A percentile compares a stretch with the other conserved stretches of the same genome.
Conservation (phyloP, 2,329 filamentous ascomycete genomes). For the Talaromyces amestolkiae region DNA sequence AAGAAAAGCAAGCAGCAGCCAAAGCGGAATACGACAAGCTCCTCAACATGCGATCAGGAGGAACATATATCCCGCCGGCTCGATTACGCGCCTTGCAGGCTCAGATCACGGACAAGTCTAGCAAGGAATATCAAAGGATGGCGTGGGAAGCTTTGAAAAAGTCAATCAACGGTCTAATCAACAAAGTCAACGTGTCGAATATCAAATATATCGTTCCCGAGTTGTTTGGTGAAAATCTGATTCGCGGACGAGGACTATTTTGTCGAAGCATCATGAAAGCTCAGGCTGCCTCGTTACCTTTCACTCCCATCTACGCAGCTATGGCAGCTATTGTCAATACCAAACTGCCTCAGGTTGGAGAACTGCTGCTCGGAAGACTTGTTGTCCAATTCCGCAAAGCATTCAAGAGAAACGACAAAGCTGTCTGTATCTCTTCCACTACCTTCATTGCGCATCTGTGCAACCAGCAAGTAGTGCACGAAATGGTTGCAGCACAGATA, state of each 20-base stretch:
- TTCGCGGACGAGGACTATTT: slow-evolving; percentile 87
- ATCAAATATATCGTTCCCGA: slow-evolving; percentile 98
- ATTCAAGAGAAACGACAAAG: slow-evolving; percentile 95
- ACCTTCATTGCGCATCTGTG: slow-evolving; percentile 93
- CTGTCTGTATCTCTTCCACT: slow-evolving; percentile 86
- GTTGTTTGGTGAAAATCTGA: slow-evolving; percentile 88
- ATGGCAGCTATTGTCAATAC: slow-evolving; percentile 98
- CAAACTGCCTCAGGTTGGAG: slow-evolving; percentile 90
- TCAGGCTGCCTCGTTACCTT: slow-evolving; percentile 90
- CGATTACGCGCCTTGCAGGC: slow-evolving; percentile 87
- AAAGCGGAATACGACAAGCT: slow-evolving; percentile 94
- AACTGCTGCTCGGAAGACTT: slow-evolving; percentile 79
- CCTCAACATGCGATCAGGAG: slow-evolving; percentile 86
- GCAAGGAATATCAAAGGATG: slow-evolving; percentile 98
- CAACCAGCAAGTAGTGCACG: slow-evolving; percentile 93
- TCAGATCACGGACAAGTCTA: slow-evolving; percentile 93
- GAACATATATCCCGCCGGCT: slow-evolving; percentile 93
- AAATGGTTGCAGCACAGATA: slow-evolving; percentile 90
- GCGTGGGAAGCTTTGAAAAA: slow-evolving; percentile 99
- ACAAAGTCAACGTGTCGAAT: slow-evolving; percentile 97
- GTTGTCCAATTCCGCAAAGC: slow-evolving; percentile 93
- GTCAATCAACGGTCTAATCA: slow-evolving; percentile 96
- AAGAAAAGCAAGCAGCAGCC: slow-evolving; percentile 80
- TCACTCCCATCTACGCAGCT: slow-evolving; percentile 92
- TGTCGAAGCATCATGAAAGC: slow-evolving; percentile 98